Percentiles rank a stretch among this genome's conserved stretches.
phyloP scores from a whole-genome alignment of 768 basidiomycete species.

The Suillus luteus region DNA sequence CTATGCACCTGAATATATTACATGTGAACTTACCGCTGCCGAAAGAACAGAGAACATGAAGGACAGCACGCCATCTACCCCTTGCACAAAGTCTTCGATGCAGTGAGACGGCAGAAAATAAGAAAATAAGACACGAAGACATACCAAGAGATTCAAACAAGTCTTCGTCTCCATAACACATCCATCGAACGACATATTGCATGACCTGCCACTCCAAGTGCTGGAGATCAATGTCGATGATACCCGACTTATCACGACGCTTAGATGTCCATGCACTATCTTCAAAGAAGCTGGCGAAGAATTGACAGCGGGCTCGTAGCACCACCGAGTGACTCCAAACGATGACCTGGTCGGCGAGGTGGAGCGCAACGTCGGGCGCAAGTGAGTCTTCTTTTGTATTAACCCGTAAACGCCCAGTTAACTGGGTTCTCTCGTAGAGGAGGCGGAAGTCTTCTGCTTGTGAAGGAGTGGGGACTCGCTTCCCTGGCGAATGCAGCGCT shows the following conservation, averaged over 20 bases:
- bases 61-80: conserved; percentile 76
- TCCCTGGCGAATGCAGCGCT: conserved; percentile 63
- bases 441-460: conserved; percentile 50
- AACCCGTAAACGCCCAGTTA: conserved; percentile 6
- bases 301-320: conserved; percentile 79
- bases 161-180: conserved; percentile 74
- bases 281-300: conserved; percentile 84
- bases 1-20: background rate
- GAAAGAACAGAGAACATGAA: conserved; percentile 88
- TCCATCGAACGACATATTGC: conserved; percentile 70
- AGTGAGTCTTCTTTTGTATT: conserved; percentile 32
- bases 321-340: conserved; percentile 72
- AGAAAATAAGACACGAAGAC: conserved; percentile 23
- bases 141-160: conserved; percentile 74
- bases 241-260: conserved; percentile 55
- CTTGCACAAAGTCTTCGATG: conserved; percentile 57
- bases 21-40: conserved; percentile 61
- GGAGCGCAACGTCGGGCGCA: conserved; percentile 69
- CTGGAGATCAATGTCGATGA: conserved; percentile 63
- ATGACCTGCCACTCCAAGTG: conserved; percentile 78
- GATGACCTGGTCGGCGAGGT: conserved; percentile 59
- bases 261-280: conserved; percentile 77
- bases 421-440: conserved; percentile 44
- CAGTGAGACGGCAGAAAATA: conserved; percentile 9
- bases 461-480: conserved; percentile 50